Evolutionary conservation across 208 protist species (phyloP), one percentile per base, ranked within the genome.

Genomic region (Vickermania ingenoplastis): DNA sequence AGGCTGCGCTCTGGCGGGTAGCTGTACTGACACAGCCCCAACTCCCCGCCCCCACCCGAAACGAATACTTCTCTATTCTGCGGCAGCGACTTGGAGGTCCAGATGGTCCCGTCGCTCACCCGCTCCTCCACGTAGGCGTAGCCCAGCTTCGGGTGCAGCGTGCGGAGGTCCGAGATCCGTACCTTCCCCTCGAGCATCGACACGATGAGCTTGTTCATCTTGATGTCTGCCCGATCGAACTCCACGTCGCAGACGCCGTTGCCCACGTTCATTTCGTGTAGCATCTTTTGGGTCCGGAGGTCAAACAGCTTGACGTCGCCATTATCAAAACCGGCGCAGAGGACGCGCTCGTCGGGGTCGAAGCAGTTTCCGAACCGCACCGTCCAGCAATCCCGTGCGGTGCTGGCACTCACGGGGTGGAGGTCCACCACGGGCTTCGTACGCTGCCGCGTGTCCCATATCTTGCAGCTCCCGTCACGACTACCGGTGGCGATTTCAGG

Each of bases 221-320:
- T 61, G 41, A 97, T 97, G 58, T 97, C 90, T 2, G 79, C 69
- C 2, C 93, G 69, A 54, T 98, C 95, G 61, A 98, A 97, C 66
- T 91, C 85, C 25, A 98, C 25, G 22, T 81, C 71, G 65, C 91
- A 96, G 45, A 97, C 79, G 54, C 95, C 95, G 69, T 97, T 97
- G 41, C 61, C 59, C 25, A 97, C 79, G 63, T 97, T 97, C 51
- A 95, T 93, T 70, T 98, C 91, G 63, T 91, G 91, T 22, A 84
- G 58, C 74, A 97, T 82, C 59, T 77, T 83, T 59, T 89, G 90
- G 17, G 67, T 95, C 61, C 90, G 82, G 24, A 98, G 64, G 61
- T 98, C 95, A 53, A 97, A 97, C 5, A 98, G 61, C 64, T 98
- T 98, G 36, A 98, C 72, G 66, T 98, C 95, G 24, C 95, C 95